Base-by-base conservation (phyloP, 352 stramenopile genomes). In the Globisporangium echinulatum region DNA sequence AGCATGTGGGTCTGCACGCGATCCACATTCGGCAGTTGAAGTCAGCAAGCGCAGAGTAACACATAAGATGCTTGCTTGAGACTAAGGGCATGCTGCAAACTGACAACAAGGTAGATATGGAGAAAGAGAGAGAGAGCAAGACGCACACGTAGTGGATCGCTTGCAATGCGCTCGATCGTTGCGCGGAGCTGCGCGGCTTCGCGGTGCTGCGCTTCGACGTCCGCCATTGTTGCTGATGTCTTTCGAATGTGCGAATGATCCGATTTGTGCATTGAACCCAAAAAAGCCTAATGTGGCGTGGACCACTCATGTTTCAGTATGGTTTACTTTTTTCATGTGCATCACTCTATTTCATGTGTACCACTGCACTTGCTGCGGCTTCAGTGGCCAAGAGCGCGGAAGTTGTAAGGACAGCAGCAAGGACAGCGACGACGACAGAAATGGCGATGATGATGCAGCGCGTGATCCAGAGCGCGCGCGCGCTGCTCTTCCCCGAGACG, bases 381-480 rank as follows among this genome's bases (percentile, higher is more conserved):
- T 50, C 25, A 36, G 46, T 50, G 46, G 46, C 46, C 46, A 17
- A 36, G 46, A 50, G 46, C 5, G 17, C 25, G 1, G 25, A 33
- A 33, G 25, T 33, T 3, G 25, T 33, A 33, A 17, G 14, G 11
- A 17, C 46, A 50, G 15, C 7, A 14, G 17, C 14, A 49, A 19
- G 42, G 42, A 52, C 46, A 44, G 37, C 8, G 17, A 57, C n/a
- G 6, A 7, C 47, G 11, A 36, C 25, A 33, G 37, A 44, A 40
- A 67, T 67, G 48, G 58, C 74, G 59, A 79, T 78, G 71, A 53
- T 85, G 67, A 70, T 90, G 69, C 80, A 84, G 54, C 72, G 77
- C 56, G 66, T 81, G 72, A 82, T 92, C 66, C 76, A 90, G 69
- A 77, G 72, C 67, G 78, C 82, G 49, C 62, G 85, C 64, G 66